phyloP scores from a whole-genome alignment of 2,329 filamentous ascomycete genomes.

The Aspergillus texensis region DNA sequence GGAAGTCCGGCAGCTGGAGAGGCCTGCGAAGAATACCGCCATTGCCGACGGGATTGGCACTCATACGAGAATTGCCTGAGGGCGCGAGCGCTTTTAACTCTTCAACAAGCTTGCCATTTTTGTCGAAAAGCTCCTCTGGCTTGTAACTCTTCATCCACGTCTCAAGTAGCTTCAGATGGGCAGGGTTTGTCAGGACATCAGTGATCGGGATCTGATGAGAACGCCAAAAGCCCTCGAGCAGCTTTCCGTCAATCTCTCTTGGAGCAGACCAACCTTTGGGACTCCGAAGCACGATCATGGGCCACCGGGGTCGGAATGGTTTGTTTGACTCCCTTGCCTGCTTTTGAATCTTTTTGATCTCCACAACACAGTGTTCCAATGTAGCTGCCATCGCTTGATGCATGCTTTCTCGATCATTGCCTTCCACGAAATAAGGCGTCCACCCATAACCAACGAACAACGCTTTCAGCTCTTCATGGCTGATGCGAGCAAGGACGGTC shows the following conservation, averaged over 20 bases:
- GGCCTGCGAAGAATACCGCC: slow-evolving; percentile 69
- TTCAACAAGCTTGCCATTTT: slow-evolving; percentile 63
- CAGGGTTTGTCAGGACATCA: slow-evolving; percentile 66
- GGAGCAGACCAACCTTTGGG: slow-evolving; percentile 82
- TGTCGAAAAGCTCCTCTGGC: slow-evolving; percentile 70
- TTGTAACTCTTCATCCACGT: slow-evolving; percentile 77
- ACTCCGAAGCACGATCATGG: slow-evolving; percentile 75
- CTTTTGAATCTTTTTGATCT: slow-evolving; percentile 71
- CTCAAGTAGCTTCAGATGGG: slow-evolving; percentile 70
- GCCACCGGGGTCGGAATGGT: slow-evolving; percentile 72
- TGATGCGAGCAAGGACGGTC: slow-evolving; percentile 71
- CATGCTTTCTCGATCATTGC: slow-evolving; percentile 72
- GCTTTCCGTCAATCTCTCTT: slow-evolving; percentile 69
- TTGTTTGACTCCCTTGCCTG: slow-evolving; percentile 70
- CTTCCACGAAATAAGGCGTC: slow-evolving; percentile 79
- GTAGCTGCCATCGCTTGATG: slow-evolving; percentile 81
- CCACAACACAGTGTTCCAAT: slow-evolving; percentile 69
- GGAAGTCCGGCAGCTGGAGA: slow-evolving; percentile 70
- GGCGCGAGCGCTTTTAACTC: slow-evolving; percentile 69
- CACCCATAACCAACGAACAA: slow-evolving; percentile 76
- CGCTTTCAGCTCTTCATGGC: slow-evolving; percentile 70
- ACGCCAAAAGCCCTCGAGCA: slow-evolving; percentile 76
- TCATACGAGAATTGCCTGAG: slow-evolving; percentile 69
- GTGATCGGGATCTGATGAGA: slow-evolving; percentile 77
- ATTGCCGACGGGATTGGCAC: slow-evolving; percentile 74